Percentiles rank a stretch among this genome's conserved stretches.
Evolutionary conservation across 306 rosid species (phyloP).

Genomic region (Prinsepia uniflora): DNA sequence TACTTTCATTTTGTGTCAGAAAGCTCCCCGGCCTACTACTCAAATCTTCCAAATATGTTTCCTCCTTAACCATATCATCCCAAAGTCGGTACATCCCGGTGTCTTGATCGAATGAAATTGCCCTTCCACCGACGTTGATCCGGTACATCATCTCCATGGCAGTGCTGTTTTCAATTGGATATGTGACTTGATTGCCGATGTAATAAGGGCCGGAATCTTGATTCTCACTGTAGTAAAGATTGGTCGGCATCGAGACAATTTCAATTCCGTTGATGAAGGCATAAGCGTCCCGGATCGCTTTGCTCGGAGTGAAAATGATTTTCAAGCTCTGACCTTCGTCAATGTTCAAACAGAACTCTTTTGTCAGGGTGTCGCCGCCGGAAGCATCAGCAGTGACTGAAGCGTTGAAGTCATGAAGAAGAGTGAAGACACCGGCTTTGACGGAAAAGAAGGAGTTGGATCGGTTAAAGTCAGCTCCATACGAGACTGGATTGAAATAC

Average conservation of each 20-base stretch:
- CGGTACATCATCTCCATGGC: conserved; percentile 31
- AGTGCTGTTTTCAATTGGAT: neutral
- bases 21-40: neutral
- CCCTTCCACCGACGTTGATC: conserved; percentile 27
- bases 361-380: neutral
- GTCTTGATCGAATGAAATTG: neutral
- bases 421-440: conserved; percentile 41
- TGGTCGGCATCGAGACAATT: conserved; percentile 60
- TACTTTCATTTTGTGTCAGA: accelerated
- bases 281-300: conserved; percentile 23
- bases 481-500: conserved; percentile 39
- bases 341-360: conserved; percentile 43
- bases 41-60: accelerated
- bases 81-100: conserved; percentile 36
- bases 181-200: neutral
- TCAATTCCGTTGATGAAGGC: conserved; percentile 78
- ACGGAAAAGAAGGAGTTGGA: conserved; percentile 48
- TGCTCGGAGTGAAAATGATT: conserved; percentile 41
- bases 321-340: conserved; percentile 24
- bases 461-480: neutral
- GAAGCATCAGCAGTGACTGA: conserved; percentile 27
- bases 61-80: accelerated
- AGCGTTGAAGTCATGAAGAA: conserved; percentile 44
- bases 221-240: conserved; percentile 38
- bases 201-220: neutral